phyloP scores from a whole-genome alignment of 768 basidiomycete species.

The Pulveroboletus sp. region DNA sequence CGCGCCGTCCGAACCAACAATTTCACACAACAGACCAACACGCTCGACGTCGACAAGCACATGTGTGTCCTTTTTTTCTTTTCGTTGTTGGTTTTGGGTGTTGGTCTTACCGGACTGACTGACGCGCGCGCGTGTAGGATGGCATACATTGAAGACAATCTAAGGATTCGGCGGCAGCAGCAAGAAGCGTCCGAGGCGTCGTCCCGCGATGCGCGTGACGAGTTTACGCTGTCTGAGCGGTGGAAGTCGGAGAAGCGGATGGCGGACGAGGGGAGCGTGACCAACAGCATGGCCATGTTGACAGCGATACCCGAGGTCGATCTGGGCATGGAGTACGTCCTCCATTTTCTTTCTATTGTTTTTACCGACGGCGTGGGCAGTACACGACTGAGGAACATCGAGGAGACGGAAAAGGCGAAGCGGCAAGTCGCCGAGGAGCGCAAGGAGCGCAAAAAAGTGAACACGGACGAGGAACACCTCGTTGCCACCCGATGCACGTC shows the following conservation, averaged over 20 bases:
- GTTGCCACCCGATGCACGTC: slow-evolving; percentile 82
- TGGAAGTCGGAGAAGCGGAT: slow-evolving; percentile 57
- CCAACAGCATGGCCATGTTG: slow-evolving; percentile 91
- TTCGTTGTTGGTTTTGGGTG: no score
- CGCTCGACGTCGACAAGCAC: slow-evolving; percentile 95
- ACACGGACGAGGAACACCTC: slow-evolving; percentile 77
- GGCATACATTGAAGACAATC: slow-evolving; percentile 95
- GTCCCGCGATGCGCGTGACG: slow-evolving; percentile 59
- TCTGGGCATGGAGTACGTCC: slow-evolving; percentile 93
- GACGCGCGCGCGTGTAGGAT: slow-evolving; percentile 71
- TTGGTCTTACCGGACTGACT: background rate
- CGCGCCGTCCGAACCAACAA: slow-evolving; percentile 81
- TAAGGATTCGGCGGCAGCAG: slow-evolving; percentile 67
- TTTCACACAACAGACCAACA: slow-evolving; percentile 97
- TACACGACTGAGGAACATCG: slow-evolving; percentile 89
- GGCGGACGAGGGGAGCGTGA: slow-evolving; percentile 88
- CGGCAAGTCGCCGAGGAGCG: slow-evolving; percentile 75
- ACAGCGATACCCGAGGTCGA: slow-evolving; percentile 98
- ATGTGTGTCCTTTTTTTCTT: slow-evolving; percentile 59
- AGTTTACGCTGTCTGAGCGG: slow-evolving; percentile 67
- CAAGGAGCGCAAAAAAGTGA: slow-evolving; percentile 51
- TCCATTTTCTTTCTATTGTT: background rate
- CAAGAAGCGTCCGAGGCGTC: slow-evolving; percentile 46
- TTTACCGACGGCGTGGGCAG: slow-evolving; percentile 36
- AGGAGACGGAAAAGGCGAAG: slow-evolving; percentile 97